Evolutionary conservation across 2,329 filamentous ascomycete genomes (phyloP), one percentile per base, ranked within the genome.

Genomic region (Beauveria pseudobassiana): DNA sequence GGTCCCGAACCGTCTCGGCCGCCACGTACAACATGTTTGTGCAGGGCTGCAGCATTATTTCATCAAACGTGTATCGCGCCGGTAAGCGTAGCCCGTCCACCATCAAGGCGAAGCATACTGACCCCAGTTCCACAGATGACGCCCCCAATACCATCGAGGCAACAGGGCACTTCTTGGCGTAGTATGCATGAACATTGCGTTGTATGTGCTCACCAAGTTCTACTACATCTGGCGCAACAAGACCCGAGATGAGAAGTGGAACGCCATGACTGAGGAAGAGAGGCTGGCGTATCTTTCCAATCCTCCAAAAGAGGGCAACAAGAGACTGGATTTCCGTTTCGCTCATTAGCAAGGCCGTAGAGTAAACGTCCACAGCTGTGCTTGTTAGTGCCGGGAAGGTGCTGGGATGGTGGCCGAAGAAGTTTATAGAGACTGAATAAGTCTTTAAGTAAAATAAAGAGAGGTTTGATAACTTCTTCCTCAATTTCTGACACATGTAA

Each of bases 1-100:
- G 82, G 9, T 85, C 82, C 12, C 73, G 85, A 14, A 82, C 84
- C 0, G 80, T 87, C 1, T 80, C 81, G 0, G 79, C 80, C 1
- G 83, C 82, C 1, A 70, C 84, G 18, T 86, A 86, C 69, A 86
- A 86, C 65, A 75, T 75, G 70, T 71, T 66, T 42, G 69, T 73
- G 5, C 71, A 75, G 74, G 69, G 67, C 2, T 67, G 69, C 7
- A 67, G 65, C 34, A 73, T 77, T 16, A 72, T 73, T 24, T 63
- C 66, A 1, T 66, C 69, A 3, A 68, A 76, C 61, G 78, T 61
- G n/a, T 61, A 53, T 46, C 58, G 49, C 26, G 26, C 38, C 3
- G 58, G 66, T 66, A n/a, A 50, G 61, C 30, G 14, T 12, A 22
- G 80, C 16, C 80, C 14, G 7, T 14, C 3, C 28, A 10, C 20